phyloP scores from a whole-genome alignment of 2,329 filamentous ascomycete genomes.

The Dothidotthia symphoricarpi region DNA sequence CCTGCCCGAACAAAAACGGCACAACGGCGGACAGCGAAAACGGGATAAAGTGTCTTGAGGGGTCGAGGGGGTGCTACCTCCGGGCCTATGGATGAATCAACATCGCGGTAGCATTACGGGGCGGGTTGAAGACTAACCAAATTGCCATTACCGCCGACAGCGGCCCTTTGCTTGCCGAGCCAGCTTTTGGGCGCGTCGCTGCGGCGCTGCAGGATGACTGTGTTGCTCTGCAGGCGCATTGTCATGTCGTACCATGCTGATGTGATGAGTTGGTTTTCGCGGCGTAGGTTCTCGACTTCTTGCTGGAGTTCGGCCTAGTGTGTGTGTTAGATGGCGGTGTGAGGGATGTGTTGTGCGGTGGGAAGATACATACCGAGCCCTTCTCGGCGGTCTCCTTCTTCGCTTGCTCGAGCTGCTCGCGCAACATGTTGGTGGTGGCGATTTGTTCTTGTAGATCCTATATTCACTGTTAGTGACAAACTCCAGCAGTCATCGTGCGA shows the following conservation, averaged over 20 bases:
- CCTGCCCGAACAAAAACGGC: too few relatives aligned
- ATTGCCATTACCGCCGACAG: slow-evolving; percentile 36
- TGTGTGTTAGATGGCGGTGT: slow-evolving; percentile 1
- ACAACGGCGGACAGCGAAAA: slow-evolving; percentile 4
- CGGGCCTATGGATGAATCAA: slow-evolving; percentile 11
- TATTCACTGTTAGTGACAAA: slow-evolving; percentile 14
- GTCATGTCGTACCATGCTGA: slow-evolving; percentile 87
- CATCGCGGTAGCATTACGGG: neutral
- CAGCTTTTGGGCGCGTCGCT: slow-evolving; percentile 76
- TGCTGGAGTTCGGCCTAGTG: slow-evolving; percentile 34
- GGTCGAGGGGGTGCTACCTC: slow-evolving; percentile 21
- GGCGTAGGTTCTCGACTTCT: slow-evolving; percentile 66
- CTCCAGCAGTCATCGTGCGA: neutral
- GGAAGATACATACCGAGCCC: slow-evolving; percentile 33
- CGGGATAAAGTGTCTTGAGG: slow-evolving; percentile 9
- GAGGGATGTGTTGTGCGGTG: neutral
- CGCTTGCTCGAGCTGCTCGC: slow-evolving; percentile 33
- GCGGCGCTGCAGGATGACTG: slow-evolving; percentile 72
- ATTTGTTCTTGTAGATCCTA: slow-evolving; percentile 37
- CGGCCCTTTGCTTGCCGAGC: slow-evolving; percentile 74
- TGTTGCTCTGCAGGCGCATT: slow-evolving; percentile 76
- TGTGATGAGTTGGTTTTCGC: slow-evolving; percentile 74
- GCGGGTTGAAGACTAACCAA: slow-evolving; percentile 14
- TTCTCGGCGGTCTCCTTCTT: slow-evolving; percentile 38
- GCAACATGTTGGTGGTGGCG: slow-evolving; percentile 22